A percentile compares a stretch with the other conserved stretches of the same genome.
Evolutionary conservation across 495 filamentous ascomycete species (phyloP).

Genomic region (Rhizodiscina lignyota): DNA sequence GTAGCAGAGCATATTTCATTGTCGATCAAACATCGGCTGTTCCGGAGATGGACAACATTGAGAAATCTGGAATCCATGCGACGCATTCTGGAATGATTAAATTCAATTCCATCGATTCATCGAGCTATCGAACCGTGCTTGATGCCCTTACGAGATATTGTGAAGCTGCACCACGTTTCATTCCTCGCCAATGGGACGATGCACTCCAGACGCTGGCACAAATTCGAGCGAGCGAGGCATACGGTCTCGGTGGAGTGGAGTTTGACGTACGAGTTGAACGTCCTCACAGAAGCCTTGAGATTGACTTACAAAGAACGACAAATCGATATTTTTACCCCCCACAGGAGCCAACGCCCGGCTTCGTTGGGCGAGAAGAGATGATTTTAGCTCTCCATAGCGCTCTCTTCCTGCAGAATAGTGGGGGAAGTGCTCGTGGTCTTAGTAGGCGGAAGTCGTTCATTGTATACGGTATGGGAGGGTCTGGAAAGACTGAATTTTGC

Average conservation of each 20-base stretch:
- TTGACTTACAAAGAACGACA: not conserved
- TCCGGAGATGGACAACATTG: not conserved
- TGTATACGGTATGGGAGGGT: conserved; percentile 8
- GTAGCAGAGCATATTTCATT: not conserved
- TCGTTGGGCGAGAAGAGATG: not conserved
- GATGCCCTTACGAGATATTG: not conserved
- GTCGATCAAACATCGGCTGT: not conserved
- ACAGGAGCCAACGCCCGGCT: not conserved
- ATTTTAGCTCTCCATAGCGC: not conserved
- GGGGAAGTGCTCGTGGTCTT: not conserved
- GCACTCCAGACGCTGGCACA: not conserved
- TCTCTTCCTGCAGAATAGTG: not conserved
- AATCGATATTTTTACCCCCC: not conserved
- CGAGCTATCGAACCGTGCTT: not conserved
- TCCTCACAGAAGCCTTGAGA: not conserved
- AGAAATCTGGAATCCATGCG: not conserved
- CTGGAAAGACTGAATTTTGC: conserved; percentile 9
- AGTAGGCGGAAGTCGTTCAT: not conserved
- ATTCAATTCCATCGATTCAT: not conserved
- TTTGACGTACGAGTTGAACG: not conserved
- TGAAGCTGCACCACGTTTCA: not conserved
- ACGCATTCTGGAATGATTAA: not conserved
- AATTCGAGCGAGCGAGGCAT: not conserved
- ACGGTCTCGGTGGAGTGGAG: not conserved
- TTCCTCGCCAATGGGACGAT: not conserved